Evolutionary conservation across 148 eudicot genomes (phyloP), one percentile per base, ranked within the genome.

Genomic region (Cornus suecica): DNA sequence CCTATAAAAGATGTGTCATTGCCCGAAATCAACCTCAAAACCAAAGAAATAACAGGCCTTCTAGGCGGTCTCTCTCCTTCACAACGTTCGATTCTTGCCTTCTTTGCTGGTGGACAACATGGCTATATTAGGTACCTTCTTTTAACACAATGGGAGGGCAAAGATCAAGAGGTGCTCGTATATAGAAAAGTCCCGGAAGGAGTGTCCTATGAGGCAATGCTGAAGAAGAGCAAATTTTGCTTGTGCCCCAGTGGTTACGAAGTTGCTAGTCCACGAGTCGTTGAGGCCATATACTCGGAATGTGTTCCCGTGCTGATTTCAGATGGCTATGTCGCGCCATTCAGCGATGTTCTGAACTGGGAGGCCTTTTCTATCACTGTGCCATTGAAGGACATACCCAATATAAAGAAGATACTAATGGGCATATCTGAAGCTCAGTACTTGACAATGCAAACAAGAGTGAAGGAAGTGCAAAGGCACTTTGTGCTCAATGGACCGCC

Each of bases 161-260:
- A 82, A 72, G 86, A 85, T 76, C 28, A 71, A 0, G 87, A 83
- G 20, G 56, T 88, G n/a, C 85, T 27, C 23, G 91, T 90, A 10
- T 84, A 82, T 27, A 86, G 84, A 3, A 27, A 42, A 14, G 77
- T 85, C 5, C 90, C 89, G 0, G 10, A 51, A 1, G 76, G 76
- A 1, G 51, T 78, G 0, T 78, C 83, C 25, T 83, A 84, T 54
- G 66, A 82, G 66, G 31, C 82, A 0, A 78, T 85, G 87, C 15
- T 85, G n/a, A 84, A 76, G 42, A 85, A 76, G 8, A 83, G 85
- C 76, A 84, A 41, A 66, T 88, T 74, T 66, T 90, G 94, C 66
- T 27, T 90, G 1, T 90, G 94, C 66, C 92, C 94, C 0, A 88
- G 92, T 42, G 92, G 94, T 10, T 90, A 82, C 22, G 92, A 90